Evolutionary conservation across 371 early-diverging fungal species (phyloP), one percentile per base, ranked within the genome.

Genomic region (Rhizopus delemar): DNA sequence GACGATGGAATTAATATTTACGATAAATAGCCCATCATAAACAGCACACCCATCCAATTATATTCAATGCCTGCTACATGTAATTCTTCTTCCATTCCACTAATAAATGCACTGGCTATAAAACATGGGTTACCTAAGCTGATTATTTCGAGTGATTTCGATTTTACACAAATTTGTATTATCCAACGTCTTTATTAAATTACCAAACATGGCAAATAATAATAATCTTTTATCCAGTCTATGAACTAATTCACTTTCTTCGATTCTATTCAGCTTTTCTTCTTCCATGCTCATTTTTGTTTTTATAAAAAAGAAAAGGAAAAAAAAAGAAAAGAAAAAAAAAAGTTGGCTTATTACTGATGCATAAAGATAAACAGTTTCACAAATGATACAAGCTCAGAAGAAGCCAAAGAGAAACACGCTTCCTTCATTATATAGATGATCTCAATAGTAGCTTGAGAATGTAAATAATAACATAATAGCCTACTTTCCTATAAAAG

Each of bases 81-180:
- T 22, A 75, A 48, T 41, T 77, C 81, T 66, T 80, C 77, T 69
- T 80, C 81, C 73, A 80, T 73, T 5, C 81, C 81, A 54, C 77
- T 77, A 22, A 80, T 80, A 56, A 73, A 80, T 1, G 80, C 80
- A 56, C 69, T 80, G 8, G 46, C 76, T 76, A 56, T 8, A 45
- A 41, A 39, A 34, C 28, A 28, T 6, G 15, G n/a, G 12, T 12
- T 16, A 11, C 7, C 8, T 35, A 28, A n/a, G 4, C 51, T 15
- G 33, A 15, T 39, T 6, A 13, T 13, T 16, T 29, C 29, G 35
- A 35, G 12, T 22, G 22, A 22, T 22, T 22, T 22, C 22, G 2
- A 22, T 11, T 48, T 43, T 71, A 74, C 80, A 69, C 34, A 80
- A 51, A 38, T 74, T 77, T 8, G 66, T 60, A 46, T 71, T 76